Percentiles rank a stretch among this genome's conserved stretches.
Conservation (phyloP, 805 yeast genomes). For the Tetrapisispora fleetii region DNA sequence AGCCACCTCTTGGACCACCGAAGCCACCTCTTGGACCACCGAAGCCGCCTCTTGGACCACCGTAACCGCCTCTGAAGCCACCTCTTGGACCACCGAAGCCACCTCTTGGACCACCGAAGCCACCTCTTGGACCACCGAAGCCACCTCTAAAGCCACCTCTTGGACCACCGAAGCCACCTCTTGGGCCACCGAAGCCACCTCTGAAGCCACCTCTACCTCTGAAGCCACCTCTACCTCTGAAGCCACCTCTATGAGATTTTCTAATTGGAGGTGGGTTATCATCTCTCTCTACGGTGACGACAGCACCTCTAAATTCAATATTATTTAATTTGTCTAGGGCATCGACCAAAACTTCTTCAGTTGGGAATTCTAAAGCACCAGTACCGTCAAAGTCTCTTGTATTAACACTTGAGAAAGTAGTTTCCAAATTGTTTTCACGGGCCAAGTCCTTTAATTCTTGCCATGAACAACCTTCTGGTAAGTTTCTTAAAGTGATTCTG, state of each 20-base stretch:
- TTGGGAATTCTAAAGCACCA: slow-evolving; percentile 38
- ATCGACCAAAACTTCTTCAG: slow-evolving; percentile 64
- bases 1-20: slow-evolving; percentile 27
- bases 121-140: slow-evolving; percentile 34
- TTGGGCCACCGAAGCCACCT: slow-evolving; percentile 29
- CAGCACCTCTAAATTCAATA: slow-evolving; percentile 58
- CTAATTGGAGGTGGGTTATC: slow-evolving; percentile 42
- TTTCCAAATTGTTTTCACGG: slow-evolving; percentile 59
- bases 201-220: slow-evolving; percentile 29
- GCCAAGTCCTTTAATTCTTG: slow-evolving; percentile 87
- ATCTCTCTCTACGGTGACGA: slow-evolving; percentile 71
- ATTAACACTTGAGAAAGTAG: slow-evolving; percentile 46
- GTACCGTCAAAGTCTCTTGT: slow-evolving; percentile 38
- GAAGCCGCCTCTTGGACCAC: slow-evolving; percentile 32
- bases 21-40: slow-evolving; percentile 35
- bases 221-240: slow-evolving; percentile 40
- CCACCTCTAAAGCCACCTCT: slow-evolving; percentile 35
- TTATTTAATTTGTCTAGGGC: slow-evolving; percentile 70
- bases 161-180: slow-evolving; percentile 35
- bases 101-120: slow-evolving; percentile 29
- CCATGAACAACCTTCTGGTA: slow-evolving; percentile 76
- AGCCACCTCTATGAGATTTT: slow-evolving; percentile 39
- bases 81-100: slow-evolving; percentile 29
- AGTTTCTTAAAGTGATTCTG: slow-evolving; percentile 58
- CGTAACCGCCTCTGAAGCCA: slow-evolving; percentile 27